Conservation (phyloP, 2,329 filamentous ascomycete genomes). For the Exophiala phaeomuriformis region DNA sequence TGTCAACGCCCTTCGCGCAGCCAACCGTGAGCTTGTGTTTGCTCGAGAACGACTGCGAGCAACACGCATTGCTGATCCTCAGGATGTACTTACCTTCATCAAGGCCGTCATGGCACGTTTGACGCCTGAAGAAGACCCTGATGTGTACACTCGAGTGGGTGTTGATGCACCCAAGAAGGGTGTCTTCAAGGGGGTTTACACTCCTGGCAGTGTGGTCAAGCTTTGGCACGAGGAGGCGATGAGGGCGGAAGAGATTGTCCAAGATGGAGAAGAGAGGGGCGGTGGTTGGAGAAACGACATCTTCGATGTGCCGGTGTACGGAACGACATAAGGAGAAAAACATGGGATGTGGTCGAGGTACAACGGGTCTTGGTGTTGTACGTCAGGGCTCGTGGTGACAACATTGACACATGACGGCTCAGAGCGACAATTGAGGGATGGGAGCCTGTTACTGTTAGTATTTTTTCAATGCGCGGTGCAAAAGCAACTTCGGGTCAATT, state of each 20-base stretch:
- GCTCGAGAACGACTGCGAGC: constrained; percentile 80
- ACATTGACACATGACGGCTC: no score
- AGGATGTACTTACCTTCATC: constrained; percentile 73
- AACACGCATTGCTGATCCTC: constrained; percentile 71
- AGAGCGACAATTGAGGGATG: no score
- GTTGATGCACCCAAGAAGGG: constrained; percentile 54
- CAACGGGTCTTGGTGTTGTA: no score
- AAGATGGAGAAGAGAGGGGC: constrained; percentile 58
- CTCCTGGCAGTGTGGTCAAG: constrained; percentile 80
- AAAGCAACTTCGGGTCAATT: no score
- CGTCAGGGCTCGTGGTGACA: no score
- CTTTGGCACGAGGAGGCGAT: constrained; percentile 78
- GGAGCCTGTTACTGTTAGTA: no score
- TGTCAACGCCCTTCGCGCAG: constrained; percentile 58
- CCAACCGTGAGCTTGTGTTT: constrained; percentile 80
- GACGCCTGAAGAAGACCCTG: constrained; percentile 63
- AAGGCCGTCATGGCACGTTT: constrained; percentile 73
- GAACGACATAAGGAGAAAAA: neutral
- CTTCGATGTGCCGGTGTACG: constrained; percentile 49
- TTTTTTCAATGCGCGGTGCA: no score
- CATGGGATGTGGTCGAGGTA: neutral
- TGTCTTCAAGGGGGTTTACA: constrained; percentile 76
- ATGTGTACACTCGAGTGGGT: constrained; percentile 67
- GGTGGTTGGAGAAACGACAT: constrained; percentile 76
- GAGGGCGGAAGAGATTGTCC: constrained; percentile 63